Evolutionary conservation across 495 filamentous ascomycete species (phyloP).

Genomic region (Aspergillus homomorphus): DNA sequence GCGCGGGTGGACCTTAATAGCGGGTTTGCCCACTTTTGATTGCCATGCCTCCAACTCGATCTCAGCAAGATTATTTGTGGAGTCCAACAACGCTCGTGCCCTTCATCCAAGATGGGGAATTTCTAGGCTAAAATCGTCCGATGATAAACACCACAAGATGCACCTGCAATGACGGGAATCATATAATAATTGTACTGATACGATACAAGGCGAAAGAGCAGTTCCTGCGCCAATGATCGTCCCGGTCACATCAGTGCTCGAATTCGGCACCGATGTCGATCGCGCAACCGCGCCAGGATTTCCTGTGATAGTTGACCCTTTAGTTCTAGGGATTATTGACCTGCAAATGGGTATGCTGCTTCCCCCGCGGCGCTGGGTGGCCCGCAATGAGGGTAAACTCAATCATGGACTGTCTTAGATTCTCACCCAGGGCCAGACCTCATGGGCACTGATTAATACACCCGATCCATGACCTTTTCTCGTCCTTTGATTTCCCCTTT

Average conservation of each 20-base stretch:
- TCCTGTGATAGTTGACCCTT: conserved; percentile 14
- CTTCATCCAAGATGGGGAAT: background rate
- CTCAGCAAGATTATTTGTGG: background rate
- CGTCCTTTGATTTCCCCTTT: conserved; percentile 12
- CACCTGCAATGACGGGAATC: background rate
- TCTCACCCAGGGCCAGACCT: conserved; percentile 31
- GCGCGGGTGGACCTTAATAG: conserved; percentile 8
- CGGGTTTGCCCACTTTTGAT: background rate
- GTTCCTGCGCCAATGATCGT: conserved; percentile 31
- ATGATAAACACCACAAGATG: background rate
- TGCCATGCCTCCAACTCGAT: background rate
- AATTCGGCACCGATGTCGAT: conserved; percentile 30
- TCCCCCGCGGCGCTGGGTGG: conserved; percentile 14
- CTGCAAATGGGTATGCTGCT: conserved; percentile 21
- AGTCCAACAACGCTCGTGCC: background rate
- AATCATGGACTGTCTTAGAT: conserved; percentile 22
- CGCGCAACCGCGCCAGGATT: conserved; percentile 29
- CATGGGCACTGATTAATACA: conserved; percentile 9
- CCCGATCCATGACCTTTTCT: conserved; percentile 10
- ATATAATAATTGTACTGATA: background rate
- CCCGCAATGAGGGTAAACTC: conserved; percentile 16
- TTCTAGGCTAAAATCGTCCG: background rate
- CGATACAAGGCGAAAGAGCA: conserved; percentile 13
- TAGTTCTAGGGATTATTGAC: conserved; percentile 22
- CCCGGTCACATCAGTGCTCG: conserved; percentile 20